Conservation (phyloP, 225 moss, liverwort and hornwort genomes). For the Lunularia cruciata region DNA sequence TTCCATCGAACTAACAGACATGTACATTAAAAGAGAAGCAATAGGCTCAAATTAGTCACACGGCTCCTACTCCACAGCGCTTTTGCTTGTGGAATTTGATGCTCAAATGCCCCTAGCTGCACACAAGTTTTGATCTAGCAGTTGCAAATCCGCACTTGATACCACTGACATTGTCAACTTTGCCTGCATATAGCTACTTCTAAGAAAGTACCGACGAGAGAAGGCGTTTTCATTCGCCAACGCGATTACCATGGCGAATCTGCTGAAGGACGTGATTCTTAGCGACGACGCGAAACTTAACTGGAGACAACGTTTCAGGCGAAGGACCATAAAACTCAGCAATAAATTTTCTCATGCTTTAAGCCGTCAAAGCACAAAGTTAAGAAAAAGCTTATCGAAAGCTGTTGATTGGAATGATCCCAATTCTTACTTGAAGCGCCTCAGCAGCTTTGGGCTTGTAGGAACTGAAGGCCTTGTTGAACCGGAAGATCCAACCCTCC, state of each 20-base stretch:
- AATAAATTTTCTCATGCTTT: not conserved
- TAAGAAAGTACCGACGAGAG: slow-evolving; percentile 69
- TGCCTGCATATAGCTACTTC: slow-evolving; percentile 55
- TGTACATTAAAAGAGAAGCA: too few relatives aligned
- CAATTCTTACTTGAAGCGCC: slow-evolving; percentile 34
- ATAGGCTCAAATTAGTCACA: too few relatives aligned
- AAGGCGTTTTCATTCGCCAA: slow-evolving; percentile 66
- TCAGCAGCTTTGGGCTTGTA: slow-evolving; percentile 35
- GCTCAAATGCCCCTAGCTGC: too few relatives aligned
- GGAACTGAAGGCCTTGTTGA: not conserved
- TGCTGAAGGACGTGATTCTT: slow-evolving; percentile 67
- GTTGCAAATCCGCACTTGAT: too few relatives aligned
- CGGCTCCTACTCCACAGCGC: too few relatives aligned
- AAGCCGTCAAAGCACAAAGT: slow-evolving; percentile 17
- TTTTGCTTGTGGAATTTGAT: too few relatives aligned
- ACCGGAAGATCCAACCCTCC: slow-evolving; percentile 4
- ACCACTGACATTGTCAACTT: too few relatives aligned
- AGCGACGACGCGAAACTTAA: slow-evolving; percentile 73
- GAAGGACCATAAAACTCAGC: slow-evolving; percentile 24
- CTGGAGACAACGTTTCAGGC: slow-evolving; percentile 51
- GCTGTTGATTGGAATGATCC: slow-evolving; percentile 47
- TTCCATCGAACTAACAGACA: too few relatives aligned
- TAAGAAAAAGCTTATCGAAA: slow-evolving; percentile 23
- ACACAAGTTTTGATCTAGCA: too few relatives aligned
- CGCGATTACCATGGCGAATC: slow-evolving; percentile 70